A percentile compares a stretch with the other conserved stretches of the same genome.
phyloP scores from a whole-genome alignment of 305 asterid species.

The Galium porrigens region DNA sequence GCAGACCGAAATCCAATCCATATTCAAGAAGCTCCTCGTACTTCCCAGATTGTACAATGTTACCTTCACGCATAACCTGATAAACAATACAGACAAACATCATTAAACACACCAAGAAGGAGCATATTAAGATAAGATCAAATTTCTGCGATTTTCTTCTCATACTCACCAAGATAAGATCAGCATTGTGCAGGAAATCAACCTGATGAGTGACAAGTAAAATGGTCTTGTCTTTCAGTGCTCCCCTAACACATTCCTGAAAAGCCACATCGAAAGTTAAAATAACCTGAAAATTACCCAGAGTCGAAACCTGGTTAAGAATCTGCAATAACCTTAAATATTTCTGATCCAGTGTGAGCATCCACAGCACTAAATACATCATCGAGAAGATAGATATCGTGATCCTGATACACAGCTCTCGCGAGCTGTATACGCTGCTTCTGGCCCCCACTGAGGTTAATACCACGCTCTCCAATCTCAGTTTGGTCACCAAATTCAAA shows the following conservation, averaged over 20 bases:
- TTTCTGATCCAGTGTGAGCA: conserved; percentile 79
- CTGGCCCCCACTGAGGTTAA: conserved; percentile 78
- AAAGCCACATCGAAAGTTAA: conserved; percentile 4
- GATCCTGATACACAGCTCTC: conserved; percentile 68
- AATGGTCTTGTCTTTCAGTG: conserved; percentile 42
- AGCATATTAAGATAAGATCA: background rate
- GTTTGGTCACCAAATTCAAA: conserved; percentile 60
- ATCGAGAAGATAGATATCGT: conserved; percentile 62
- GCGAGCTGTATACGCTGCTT: conserved; percentile 79
- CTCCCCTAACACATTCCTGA: conserved; percentile 62
- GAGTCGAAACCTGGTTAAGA: background rate
- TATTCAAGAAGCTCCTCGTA: conserved; percentile 33
- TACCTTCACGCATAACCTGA: conserved; percentile 61
- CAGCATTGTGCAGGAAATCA: conserved; percentile 60
- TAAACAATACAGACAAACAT: background rate
- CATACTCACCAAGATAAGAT: conserved; percentile 41
- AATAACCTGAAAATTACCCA: background rate
- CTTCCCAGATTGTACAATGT: conserved; percentile 59
- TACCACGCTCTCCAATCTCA: conserved; percentile 77
- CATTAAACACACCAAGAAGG: background rate
- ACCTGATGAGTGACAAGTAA: conserved; percentile 71
- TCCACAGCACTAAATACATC: conserved; percentile 78
- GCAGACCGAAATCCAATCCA: conserved; percentile 40
- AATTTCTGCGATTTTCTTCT: background rate
- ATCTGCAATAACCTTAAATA: conserved; percentile 43